Evolutionary conservation across 2,329 filamentous ascomycete genomes (phyloP).

Genomic region (Apiospora phragmitis): DNA sequence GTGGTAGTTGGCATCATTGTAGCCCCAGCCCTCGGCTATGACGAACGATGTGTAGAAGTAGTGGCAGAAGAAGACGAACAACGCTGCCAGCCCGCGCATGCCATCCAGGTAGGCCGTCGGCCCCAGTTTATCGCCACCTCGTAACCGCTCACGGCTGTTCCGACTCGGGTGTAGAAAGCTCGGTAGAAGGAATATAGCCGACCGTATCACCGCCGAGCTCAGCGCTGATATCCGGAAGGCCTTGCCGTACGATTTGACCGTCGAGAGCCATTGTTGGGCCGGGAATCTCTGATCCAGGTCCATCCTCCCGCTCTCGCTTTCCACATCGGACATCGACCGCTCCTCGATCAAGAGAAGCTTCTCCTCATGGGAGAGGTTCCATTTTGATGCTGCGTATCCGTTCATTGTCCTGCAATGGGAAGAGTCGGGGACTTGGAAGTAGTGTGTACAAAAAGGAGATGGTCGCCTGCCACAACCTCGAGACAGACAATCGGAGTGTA

Average conservation of each 20-base stretch:
- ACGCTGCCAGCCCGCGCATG: conserved; percentile 56
- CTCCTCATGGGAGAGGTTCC: conserved; percentile 43
- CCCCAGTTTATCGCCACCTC: conserved; percentile 39
- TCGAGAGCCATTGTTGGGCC: conserved; percentile 33
- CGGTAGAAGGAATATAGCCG: conserved; percentile 49
- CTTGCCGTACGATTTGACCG: conserved; percentile 29
- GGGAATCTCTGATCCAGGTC: conserved; percentile 39
- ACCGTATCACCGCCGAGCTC: conserved; percentile 38
- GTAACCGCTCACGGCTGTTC: conserved; percentile 40
- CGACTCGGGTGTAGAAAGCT: conserved; percentile 49
- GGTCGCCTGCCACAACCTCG: not conserved
- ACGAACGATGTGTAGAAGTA: conserved; percentile 53
- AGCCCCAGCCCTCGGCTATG: conserved; percentile 53
- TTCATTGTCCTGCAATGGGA: conserved; percentile 38
- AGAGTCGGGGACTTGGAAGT: not conserved
- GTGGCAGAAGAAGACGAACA: conserved; percentile 59
- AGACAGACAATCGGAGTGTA: not conserved
- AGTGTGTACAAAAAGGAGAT: not conserved
- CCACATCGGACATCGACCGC: conserved; percentile 42
- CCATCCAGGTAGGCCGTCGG: conserved; percentile 61
- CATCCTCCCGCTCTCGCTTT: conserved; percentile 40
- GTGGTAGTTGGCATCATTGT: conserved; percentile 43
- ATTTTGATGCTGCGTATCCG: conserved; percentile 35
- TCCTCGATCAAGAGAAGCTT: conserved; percentile 47
- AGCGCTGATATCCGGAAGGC: conserved; percentile 35